These are phyloP conservation scores for Xylaria acuta DNA, from an alignment of 495 filamentous ascomycete species.

Conservation along the genomic window DNA sequence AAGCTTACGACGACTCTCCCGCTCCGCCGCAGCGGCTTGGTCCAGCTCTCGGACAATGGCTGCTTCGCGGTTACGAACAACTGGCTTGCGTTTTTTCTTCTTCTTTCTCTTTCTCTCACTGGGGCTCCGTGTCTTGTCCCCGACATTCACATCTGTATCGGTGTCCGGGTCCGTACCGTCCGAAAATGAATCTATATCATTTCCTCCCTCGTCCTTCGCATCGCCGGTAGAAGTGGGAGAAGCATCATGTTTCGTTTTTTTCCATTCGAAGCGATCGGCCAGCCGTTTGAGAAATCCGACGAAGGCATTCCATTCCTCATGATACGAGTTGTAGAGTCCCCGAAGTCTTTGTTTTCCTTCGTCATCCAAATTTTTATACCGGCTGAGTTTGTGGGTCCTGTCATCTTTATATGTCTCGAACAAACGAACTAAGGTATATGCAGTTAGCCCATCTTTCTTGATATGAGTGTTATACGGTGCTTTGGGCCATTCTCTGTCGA, in stretches of 20 bases:
- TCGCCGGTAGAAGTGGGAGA: not conserved
- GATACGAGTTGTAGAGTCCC: conserved; percentile 10
- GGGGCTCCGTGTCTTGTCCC: conserved; percentile 1
- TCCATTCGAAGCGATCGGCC: conserved; percentile 36
- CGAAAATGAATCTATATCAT: conserved; percentile 2
- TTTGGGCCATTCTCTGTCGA: conserved; percentile 28
- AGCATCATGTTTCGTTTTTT: not conserved
- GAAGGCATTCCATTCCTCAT: conserved; percentile 8
- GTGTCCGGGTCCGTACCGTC: conserved; percentile 22
- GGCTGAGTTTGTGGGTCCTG: conserved; percentile 4
- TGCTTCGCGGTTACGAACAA: conserved; percentile 55
- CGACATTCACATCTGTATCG: conserved; percentile 28
- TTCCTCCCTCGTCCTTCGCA: not conserved
- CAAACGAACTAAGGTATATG: conserved; percentile 31
- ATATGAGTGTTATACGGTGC: conserved; percentile 21
- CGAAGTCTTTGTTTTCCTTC: not conserved
- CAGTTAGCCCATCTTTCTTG: conserved; percentile 22
- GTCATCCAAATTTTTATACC: conserved; percentile 31
- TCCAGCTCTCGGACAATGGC: conserved; percentile 55
- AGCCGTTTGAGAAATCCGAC: conserved; percentile 31
- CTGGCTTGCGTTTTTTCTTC: conserved; percentile 58
- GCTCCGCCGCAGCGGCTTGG: conserved; percentile 50
- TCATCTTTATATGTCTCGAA: conserved; percentile 31
- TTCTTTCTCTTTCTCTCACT: conserved; percentile 18
- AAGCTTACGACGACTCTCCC: conserved; percentile 56